phyloP scores from a whole-genome alignment of 1,284 basidiomycete genomes.

The Dichomitus squalens region DNA sequence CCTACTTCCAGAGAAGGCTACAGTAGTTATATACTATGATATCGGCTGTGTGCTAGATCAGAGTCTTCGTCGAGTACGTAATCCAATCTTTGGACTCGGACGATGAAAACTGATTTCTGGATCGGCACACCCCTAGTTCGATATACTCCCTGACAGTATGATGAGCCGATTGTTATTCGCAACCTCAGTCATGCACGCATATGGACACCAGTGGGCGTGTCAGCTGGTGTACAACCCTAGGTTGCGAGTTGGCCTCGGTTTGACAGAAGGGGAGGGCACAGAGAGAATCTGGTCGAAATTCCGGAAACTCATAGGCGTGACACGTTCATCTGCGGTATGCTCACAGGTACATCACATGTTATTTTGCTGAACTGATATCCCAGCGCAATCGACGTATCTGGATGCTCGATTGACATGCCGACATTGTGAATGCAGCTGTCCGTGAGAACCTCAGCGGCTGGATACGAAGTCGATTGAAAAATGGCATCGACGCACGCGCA shows the following conservation, averaged over 20 bases:
- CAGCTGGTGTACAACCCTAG: constrained; percentile 42
- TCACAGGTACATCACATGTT: too few species aligned
- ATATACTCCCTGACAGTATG: constrained; percentile 31
- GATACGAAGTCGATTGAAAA: neutral
- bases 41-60: constrained; percentile 42
- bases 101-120: neutral
- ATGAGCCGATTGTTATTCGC: constrained; percentile 31
- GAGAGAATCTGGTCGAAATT: constrained; percentile 40
- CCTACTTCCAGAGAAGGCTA: constrained; percentile 33
- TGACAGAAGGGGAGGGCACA: constrained; percentile 39
- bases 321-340: constrained; percentile 30
- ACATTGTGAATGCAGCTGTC: neutral
- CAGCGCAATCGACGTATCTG: constrained; percentile 8
- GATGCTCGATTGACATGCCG: constrained; percentile 11
- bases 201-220: constrained; percentile 43
- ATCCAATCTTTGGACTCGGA: neutral
- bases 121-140: constrained; percentile 36
- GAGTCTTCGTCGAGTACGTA: constrained; percentile 32
- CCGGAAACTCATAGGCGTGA: constrained; percentile 34
- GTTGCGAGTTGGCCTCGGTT: constrained; percentile 32
- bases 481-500: neutral
- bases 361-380: too few species aligned
- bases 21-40: constrained; percentile 38
- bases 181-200: constrained; percentile 44
- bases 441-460: constrained; percentile 13